Evolutionary conservation across 2,329 filamentous ascomycete genomes (phyloP).

Genomic region (Alternaria incomplexa): DNA sequence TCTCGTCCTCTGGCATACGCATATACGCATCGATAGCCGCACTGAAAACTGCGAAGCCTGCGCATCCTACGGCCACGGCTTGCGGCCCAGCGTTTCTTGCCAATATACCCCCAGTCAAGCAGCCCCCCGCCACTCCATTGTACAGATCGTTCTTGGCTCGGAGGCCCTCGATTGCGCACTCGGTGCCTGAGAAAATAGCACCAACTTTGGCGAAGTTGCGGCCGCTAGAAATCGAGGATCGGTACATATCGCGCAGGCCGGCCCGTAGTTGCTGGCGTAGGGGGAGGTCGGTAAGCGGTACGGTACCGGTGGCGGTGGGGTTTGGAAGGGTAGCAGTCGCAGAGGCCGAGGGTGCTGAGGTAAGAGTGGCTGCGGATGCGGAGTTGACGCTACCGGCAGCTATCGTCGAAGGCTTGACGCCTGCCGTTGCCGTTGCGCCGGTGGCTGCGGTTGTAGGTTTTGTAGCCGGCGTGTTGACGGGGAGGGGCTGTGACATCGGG

Average conservation of each 20-base stretch:
- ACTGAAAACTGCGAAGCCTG: conserved; percentile 91
- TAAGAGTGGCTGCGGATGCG: conserved; percentile 4
- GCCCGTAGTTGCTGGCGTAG: conserved; percentile 80
- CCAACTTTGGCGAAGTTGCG: conserved; percentile 96
- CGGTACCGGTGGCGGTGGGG: conserved; percentile 45
- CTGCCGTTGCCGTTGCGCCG: conserved; percentile 11
- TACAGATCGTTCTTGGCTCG: conserved; percentile 91
- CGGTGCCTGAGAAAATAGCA: conserved; percentile 87
- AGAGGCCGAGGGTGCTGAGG: conserved; percentile 57
- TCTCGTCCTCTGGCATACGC: conserved; percentile 55
- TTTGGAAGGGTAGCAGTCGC: conserved; percentile 65
- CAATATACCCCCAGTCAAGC: conserved; percentile 87
- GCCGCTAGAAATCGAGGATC: conserved; percentile 78
- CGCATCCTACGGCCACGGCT: conserved; percentile 85
- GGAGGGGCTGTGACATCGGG: conserved; percentile 65
- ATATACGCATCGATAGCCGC: conserved; percentile 92
- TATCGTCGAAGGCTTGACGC: conserved; percentile 8
- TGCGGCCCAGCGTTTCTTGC: conserved; percentile 88
- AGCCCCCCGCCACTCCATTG: conserved; percentile 88
- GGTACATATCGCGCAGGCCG: conserved; percentile 95
- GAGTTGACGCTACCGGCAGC: conserved; percentile 4
- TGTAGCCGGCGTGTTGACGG: conserved; percentile 36
- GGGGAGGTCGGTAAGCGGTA: conserved; percentile 69
- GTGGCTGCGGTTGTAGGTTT: conserved; percentile 52
- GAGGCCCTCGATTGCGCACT: conserved; percentile 92